Evolutionary conservation across 768 basidiomycete species (phyloP).

Genomic region (Lentinula detonsa): DNA sequence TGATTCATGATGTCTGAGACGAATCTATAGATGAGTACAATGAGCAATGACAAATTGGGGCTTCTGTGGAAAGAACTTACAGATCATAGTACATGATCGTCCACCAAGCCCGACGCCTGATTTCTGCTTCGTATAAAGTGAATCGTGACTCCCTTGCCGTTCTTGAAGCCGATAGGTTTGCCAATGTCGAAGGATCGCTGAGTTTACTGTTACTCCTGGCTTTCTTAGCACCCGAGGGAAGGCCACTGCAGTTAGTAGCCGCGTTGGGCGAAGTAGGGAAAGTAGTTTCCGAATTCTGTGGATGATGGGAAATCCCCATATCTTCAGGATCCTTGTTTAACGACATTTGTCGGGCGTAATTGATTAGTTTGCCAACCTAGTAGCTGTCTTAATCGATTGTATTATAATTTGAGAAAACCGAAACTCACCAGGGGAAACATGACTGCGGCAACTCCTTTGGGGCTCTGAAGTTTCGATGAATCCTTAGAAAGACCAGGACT

Average conservation of each 20-base stretch:
- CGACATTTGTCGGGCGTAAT: slow-evolving; percentile 57
- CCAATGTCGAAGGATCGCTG: not conserved
- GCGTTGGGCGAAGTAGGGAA: not conserved
- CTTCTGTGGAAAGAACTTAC: slow-evolving; percentile 36
- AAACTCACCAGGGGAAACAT: slow-evolving; percentile 37
- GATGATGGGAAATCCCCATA: slow-evolving; percentile 14
- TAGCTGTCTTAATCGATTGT: not conserved
- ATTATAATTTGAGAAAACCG: not conserved
- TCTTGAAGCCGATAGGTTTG: slow-evolving; percentile 1
- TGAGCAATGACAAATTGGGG: slow-evolving; percentile 4
- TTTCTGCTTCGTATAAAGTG: slow-evolving; percentile 44
- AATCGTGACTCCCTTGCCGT: slow-evolving; percentile 4
- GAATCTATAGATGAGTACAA: slow-evolving; percentile 40
- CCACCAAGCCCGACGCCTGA: slow-evolving; percentile 67
- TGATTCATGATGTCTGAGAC: slow-evolving; percentile 63
- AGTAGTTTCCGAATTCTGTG: not conserved
- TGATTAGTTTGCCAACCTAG: slow-evolving; percentile 67
- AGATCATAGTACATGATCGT: slow-evolving; percentile 72
- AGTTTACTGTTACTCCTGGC: slow-evolving; percentile 4
- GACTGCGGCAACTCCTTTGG: slow-evolving; percentile 7
- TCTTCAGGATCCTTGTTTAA: slow-evolving; percentile 56
- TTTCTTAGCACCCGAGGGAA: slow-evolving; percentile 3
- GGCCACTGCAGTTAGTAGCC: not conserved
- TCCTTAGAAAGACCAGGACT: slow-evolving; percentile 1
- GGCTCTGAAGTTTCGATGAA: not conserved